These are phyloP conservation scores for Hypsizygus marmoreus DNA, from an alignment of 768 basidiomycete genomes.

Conservation along the genomic window DNA sequence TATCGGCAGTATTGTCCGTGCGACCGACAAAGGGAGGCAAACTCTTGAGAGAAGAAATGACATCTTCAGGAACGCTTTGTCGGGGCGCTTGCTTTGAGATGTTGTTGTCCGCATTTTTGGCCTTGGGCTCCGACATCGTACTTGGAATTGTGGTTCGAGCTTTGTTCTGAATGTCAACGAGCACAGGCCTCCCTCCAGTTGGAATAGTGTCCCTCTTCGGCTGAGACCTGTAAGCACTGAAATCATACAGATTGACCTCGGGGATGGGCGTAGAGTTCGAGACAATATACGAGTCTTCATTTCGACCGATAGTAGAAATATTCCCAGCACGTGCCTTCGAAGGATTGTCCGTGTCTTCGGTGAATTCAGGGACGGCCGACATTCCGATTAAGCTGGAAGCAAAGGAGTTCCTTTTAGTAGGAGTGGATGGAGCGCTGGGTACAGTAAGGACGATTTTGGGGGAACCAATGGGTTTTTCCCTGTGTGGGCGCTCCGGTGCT, in stretches of 20 bases:
- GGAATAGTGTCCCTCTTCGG: not conserved
- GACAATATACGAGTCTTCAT: no score
- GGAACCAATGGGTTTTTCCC: conserved; percentile 1
- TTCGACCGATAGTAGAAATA: no score
- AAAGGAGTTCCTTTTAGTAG: not conserved
- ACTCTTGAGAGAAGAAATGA: not conserved
- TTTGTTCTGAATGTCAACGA: conserved; percentile 6
- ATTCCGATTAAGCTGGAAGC: not conserved
- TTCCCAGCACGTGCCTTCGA: not conserved
- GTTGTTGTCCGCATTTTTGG: not conserved
- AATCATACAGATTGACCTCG: not conserved
- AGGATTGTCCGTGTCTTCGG: not conserved
- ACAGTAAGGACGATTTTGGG: conserved; percentile 18
- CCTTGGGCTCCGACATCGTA: not conserved
- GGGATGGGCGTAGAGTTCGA: not conserved
- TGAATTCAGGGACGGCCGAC: not conserved
- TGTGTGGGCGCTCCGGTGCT: not conserved
- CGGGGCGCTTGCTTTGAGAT: not conserved
- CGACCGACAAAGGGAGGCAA: not conserved
- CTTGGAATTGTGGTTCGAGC: not conserved
- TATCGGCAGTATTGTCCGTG: not conserved
- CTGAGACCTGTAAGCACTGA: not conserved
- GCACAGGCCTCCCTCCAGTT: not conserved
- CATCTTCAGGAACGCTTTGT: not conserved
- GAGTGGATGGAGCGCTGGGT: conserved; percentile 11